Conservation (phyloP, 768 basidiomycete genomes). For the Podaxis sp. region DNA sequence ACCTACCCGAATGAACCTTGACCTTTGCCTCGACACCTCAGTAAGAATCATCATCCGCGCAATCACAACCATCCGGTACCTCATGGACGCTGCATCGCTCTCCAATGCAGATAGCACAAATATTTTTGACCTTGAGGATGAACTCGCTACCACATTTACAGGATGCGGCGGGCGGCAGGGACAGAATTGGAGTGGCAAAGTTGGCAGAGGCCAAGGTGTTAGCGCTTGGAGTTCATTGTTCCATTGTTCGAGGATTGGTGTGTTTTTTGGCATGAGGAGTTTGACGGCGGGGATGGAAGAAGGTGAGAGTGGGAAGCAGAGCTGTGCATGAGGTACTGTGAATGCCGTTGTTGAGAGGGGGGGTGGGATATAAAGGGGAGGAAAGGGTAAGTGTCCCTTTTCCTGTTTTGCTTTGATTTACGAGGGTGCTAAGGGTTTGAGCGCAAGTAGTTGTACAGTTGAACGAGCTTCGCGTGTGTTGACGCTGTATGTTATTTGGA, state of each 20-base stretch:
- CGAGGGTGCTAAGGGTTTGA: neutral
- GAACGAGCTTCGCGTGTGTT: constrained; percentile 79
- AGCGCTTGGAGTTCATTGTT: constrained; percentile 48
- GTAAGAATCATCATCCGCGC: constrained; percentile 73
- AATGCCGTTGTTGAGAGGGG: constrained; percentile 84
- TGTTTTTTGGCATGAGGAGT: constrained; percentile 68
- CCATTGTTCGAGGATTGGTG: constrained; percentile 68
- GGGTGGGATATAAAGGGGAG: constrained; percentile 90
- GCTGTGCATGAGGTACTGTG: constrained; percentile 86
- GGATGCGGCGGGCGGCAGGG: constrained; percentile 73
- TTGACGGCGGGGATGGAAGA: constrained; percentile 84
- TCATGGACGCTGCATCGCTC: constrained; percentile 73
- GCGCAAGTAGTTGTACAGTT: constrained; percentile 82
- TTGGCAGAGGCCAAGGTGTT: constrained; percentile 86
- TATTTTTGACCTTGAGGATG: constrained; percentile 87
- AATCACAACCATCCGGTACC: constrained; percentile 65
- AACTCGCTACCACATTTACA: constrained; percentile 75
- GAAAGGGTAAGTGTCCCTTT: constrained; percentile 58
- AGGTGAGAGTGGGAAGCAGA: constrained; percentile 86
- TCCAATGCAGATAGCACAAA: constrained; percentile 85
- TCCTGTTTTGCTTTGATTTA: neutral
- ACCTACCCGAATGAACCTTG: constrained; percentile 83
- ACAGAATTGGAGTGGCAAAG: constrained; percentile 80
- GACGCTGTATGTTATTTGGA: constrained; percentile 55
- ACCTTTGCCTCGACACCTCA: constrained; percentile 88